Percentiles rank a stretch among this genome's conserved stretches.
phyloP scores from a whole-genome alignment of 495 filamentous ascomycete species.

The Letharia lupina region DNA sequence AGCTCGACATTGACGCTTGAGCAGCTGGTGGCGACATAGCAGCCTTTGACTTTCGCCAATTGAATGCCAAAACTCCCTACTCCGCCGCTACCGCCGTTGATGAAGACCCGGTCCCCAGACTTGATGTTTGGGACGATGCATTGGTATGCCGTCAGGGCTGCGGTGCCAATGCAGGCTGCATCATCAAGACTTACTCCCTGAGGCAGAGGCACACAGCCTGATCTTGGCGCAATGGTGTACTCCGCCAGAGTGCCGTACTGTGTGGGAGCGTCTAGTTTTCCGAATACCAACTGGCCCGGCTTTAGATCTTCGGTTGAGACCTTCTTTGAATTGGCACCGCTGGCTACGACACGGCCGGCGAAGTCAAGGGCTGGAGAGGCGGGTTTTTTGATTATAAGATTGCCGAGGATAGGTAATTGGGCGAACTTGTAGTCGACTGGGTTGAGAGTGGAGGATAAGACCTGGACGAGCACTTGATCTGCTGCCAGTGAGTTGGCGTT shows the following conservation, averaged over 20 bases:
- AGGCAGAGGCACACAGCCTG: slow-evolving; percentile 29
- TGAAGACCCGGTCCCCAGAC: slow-evolving; percentile 42
- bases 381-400: slow-evolving; percentile 37
- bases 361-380: slow-evolving; percentile 58
- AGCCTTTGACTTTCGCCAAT: slow-evolving; percentile 49
- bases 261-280: slow-evolving; percentile 31
- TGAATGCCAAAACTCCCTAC: slow-evolving; percentile 46
- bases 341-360: slow-evolving; percentile 47
- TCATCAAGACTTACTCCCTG: slow-evolving; percentile 35
- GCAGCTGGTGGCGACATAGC: slow-evolving; percentile 45
- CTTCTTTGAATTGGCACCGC: slow-evolving; percentile 2
- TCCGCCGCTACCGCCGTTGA: slow-evolving; percentile 53
- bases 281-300: slow-evolving; percentile 51
- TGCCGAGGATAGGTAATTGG: slow-evolving; percentile 40
- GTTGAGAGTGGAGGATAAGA: slow-evolving; percentile 51
- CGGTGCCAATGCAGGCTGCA: slow-evolving; percentile 36
- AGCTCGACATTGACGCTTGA: slow-evolving; percentile 43
- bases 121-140: slow-evolving; percentile 41
- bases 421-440: slow-evolving; percentile 64
- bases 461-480: slow-evolving; percentile 48
- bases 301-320: slow-evolving; percentile 27
- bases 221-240: slow-evolving; percentile 35
- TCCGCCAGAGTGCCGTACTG: slow-evolving; percentile 48
- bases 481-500: slow-evolving; percentile 25
- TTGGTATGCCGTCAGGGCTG: slow-evolving; percentile 45